Evolutionary conservation across 345 rosid genomes (phyloP).

Genomic region (Dimocarpus longan): DNA sequence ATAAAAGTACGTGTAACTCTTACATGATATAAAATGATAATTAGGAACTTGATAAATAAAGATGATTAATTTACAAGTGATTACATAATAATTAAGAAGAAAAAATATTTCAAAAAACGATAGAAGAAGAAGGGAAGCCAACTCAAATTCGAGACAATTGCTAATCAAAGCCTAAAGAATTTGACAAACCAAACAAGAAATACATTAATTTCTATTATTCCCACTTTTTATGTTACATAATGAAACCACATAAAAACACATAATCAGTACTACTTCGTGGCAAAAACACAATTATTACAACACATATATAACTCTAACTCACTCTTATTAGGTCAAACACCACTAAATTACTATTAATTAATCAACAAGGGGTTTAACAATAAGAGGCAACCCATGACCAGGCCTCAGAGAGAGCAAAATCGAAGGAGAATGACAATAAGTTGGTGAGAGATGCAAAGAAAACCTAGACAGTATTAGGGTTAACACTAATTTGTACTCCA

Average conservation of each 20-base stretch:
- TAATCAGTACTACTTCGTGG: neutral
- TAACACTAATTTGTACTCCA: conserved; percentile 81
- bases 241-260: conserved; percentile 8
- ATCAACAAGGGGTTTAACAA: conserved; percentile 44
- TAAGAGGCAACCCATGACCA: conserved; percentile 65
- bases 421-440: conserved; percentile 68
- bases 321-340: neutral
- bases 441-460: conserved; percentile 63
- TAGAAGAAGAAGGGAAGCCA: too few relatives aligned
- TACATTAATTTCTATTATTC: neutral
- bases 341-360: neutral
- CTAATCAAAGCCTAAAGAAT: neutral
- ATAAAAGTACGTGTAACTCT: too few relatives aligned
- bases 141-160: neutral
- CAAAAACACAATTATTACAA: neutral
- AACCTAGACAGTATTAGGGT: conserved; percentile 68
- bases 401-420: conserved; percentile 80
- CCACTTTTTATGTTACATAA: neutral
- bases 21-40: too few relatives aligned
- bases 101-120: too few relatives aligned
- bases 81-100: too few relatives aligned
- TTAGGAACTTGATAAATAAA: too few relatives aligned
- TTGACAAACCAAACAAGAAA: neutral
- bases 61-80: too few relatives aligned
- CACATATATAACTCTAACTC: neutral